These are phyloP conservation scores for Penium margaritaceum DNA, from an alignment of 139 green algal genomes.

Conservation along the genomic window DNA sequence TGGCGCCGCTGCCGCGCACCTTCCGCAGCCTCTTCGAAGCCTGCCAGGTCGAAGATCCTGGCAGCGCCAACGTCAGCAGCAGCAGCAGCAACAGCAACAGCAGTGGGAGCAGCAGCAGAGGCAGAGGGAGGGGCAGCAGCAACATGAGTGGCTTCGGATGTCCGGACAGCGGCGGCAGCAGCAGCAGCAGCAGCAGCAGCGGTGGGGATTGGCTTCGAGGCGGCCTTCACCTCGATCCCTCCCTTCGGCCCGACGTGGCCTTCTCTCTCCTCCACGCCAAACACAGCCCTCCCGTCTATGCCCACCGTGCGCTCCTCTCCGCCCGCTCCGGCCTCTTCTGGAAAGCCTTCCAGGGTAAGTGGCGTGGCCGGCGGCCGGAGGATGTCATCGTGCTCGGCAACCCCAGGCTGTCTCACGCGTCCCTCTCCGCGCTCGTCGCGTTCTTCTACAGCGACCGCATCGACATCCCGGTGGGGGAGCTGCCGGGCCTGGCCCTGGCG, in stretches of 20 bases:
- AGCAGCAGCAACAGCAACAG: neutral
- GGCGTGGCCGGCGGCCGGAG: conserved; percentile 13
- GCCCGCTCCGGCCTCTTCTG: conserved; percentile 34
- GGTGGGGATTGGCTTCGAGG: no score
- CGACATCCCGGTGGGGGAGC: conserved; percentile 39
- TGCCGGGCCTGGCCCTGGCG: conserved; percentile 27
- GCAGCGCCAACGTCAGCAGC: no score
- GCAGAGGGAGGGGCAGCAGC: no score
- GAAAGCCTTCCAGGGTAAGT: conserved; percentile 18
- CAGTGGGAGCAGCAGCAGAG: no score
- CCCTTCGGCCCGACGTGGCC: conserved; percentile 30
- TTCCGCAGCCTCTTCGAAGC: conserved; percentile 16
- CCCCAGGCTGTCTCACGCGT: conserved; percentile 29
- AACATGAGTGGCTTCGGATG: no score
- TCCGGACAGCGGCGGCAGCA: no score
- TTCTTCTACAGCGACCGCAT: conserved; percentile 43
- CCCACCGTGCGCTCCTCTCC: conserved; percentile 32
- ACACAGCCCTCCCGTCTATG: no score
- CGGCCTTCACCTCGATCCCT: no score
- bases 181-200: no score
- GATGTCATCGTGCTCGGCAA: conserved; percentile 15
- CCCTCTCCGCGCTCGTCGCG: conserved; percentile 19
- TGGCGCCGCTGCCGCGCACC: conserved; percentile 16
- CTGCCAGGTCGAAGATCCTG: neutral
- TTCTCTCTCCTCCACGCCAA: conserved; percentile 8